Evolutionary conservation across 257 asterid species (phyloP).

Genomic region (Solanum bulbocastanum): DNA sequence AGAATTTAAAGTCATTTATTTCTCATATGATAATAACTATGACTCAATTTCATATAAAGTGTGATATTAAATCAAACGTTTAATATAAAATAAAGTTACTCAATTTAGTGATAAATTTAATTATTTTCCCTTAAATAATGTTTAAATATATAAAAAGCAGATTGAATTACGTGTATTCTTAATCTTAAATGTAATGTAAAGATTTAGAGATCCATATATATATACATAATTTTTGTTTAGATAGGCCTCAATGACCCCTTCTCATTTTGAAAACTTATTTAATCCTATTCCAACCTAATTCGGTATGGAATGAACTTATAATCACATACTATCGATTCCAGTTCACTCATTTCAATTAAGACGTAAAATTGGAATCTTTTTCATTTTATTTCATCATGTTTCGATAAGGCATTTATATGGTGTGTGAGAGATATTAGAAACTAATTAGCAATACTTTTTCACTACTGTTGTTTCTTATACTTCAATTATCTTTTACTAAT

Average conservation of each 20-base stretch:
- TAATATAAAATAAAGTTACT: background rate
- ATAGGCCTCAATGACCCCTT: too few species aligned
- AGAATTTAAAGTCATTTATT: background rate
- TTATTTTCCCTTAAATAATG: background rate
- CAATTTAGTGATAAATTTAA: background rate
- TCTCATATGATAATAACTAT: background rate
- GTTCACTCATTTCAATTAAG: background rate
- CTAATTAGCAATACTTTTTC: background rate
- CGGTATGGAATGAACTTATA: background rate
- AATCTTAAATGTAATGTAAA: background rate
- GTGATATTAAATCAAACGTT: background rate
- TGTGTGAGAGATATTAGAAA: background rate
- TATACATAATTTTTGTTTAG: too few species aligned
- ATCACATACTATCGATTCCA: background rate
- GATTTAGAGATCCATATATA: background rate
- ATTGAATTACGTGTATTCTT: background rate
- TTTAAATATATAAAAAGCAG: background rate
- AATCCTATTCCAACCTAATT: fast-evolving
- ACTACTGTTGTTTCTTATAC: background rate
- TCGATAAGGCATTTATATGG: background rate
- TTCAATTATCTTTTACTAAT: background rate
- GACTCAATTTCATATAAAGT: background rate
- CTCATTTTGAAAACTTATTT: background rate
- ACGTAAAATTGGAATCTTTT: background rate
- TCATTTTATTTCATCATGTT: background rate